Base-by-base conservation (phyloP, 2,329 filamentous ascomycete species). In the Colletotrichum cuscutae region DNA sequence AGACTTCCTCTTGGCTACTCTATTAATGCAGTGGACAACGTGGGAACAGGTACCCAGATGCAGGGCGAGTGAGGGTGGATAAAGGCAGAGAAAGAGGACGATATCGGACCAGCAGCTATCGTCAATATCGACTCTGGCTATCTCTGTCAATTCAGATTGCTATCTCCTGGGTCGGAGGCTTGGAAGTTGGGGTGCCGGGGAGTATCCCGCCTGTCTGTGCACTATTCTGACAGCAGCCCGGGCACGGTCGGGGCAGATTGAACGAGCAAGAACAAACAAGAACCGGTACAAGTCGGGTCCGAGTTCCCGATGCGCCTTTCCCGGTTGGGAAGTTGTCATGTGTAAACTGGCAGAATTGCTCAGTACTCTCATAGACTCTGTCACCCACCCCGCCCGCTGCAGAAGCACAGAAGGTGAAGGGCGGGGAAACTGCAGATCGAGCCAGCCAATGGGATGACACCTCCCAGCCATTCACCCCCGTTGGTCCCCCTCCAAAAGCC, bases 371-470 rank as follows among this genome's bases (percentile, higher is more conserved):
- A 35, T 11, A 35, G 32, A 35, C 58, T 56, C 49, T 32, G 53
- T n/a, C n/a, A 63, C 66, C 37, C 15, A 57, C 62, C 71, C 71
- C 67, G 56, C 66, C 24, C 49, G 54, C 60, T 65, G 71, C 56
- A 61, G 67, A 70, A 73, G 68, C 61, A 67, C 56, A 61, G 61
- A 70, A 73, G 68, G 24, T 52, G 56, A 12, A 42, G 15, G 59
- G 53, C 65, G 59, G 70, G 70, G 53, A 32, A 53, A 54, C 19
- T 35, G n/a, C 19, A 26, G 22, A 30, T 15, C 8, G 12, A 28
- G 13, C 5, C 15, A 57, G 9, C 71, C 71, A 73, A 73, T 73
- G 26, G 59, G 15, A 52, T n/a, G 37, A 15, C 30, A 2, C 24
- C n/a, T 8, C 15, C 52, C 69, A 69, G 53, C 59, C 46, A 60